Evolutionary conservation across 2,329 filamentous ascomycete species (phyloP).

Genomic region (Chalaropsis thielavioides): DNA sequence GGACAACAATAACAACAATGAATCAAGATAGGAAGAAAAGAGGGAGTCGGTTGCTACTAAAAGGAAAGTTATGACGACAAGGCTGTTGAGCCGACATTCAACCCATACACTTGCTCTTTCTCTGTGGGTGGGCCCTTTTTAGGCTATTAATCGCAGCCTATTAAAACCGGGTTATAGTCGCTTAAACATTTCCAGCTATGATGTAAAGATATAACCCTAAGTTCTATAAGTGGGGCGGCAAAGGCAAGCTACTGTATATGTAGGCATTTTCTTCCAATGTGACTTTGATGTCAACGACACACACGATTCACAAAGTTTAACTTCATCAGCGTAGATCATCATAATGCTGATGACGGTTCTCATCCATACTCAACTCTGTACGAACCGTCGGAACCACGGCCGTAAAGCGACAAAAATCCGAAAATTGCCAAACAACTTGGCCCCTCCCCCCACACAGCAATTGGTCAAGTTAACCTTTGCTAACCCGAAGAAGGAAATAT

Average conservation of each 20-base stretch:
- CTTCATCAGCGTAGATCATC: neutral
- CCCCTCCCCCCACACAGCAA: too few species aligned
- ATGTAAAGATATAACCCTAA: constrained; percentile 1
- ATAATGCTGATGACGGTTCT: neutral
- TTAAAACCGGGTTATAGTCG: neutral
- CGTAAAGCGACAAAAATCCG: neutral
- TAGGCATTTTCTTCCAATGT: neutral
- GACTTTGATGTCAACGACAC: neutral
- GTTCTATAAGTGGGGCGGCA: neutral
- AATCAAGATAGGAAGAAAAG: neutral
- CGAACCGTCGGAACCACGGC: neutral
- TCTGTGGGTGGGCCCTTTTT: too few species aligned
- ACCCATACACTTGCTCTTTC: neutral
- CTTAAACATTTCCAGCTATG: neutral
- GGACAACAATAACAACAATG: neutral
- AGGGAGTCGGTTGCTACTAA: neutral
- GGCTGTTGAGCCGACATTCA: neutral
- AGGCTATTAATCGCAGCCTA: neutral
- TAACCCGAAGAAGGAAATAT: constrained; percentile 15
- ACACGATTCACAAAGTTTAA: neutral
- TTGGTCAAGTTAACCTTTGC: neutral
- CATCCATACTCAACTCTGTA: neutral
- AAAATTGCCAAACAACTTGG: neutral
- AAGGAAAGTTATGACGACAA: neutral
- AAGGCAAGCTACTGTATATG: neutral